Conservation (phyloP, 306 rosid species). For the Sophora flavescens region DNA sequence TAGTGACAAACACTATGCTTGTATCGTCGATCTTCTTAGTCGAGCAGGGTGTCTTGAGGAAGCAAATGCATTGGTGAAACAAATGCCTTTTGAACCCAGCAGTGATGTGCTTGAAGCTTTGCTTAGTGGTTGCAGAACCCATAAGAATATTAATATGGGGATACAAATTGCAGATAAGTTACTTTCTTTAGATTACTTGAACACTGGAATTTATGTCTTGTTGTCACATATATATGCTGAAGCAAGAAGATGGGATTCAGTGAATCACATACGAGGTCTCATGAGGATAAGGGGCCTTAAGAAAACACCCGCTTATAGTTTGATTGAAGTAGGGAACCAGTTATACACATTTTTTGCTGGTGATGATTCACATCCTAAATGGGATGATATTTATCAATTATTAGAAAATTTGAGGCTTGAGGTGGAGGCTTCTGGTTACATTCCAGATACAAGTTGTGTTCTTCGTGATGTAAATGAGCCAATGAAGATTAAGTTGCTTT, state of each 20-base stretch:
- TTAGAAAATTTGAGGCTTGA: conserved; percentile 62
- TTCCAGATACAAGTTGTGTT: conserved; percentile 71
- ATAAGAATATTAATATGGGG: conserved; percentile 70
- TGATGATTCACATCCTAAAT: conserved; percentile 69
- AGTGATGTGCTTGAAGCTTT: conserved; percentile 68
- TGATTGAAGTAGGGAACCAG: conserved; percentile 63
- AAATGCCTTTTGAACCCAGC: conserved; percentile 68
- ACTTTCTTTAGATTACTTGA: conserved; percentile 62
- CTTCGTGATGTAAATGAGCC: conserved; percentile 66
- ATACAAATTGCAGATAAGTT: conserved; percentile 68
- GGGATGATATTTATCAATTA: conserved; percentile 56
- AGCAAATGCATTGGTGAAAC: conserved; percentile 62
- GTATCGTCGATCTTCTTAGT: conserved; percentile 80
- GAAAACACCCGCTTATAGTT: conserved; percentile 76
- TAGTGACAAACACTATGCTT: conserved; percentile 69
- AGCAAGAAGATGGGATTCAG: conserved; percentile 74
- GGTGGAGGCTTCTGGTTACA: conserved; percentile 65
- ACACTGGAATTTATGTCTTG: conserved; percentile 67
- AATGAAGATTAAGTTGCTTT: conserved; percentile 65
- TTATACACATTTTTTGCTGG: conserved; percentile 67
- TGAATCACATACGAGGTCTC: conserved; percentile 62
- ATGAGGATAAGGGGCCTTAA: conserved; percentile 63
- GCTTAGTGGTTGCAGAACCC: conserved; percentile 77
- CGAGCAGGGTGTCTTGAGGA: conserved; percentile 72
- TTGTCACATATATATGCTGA: conserved; percentile 79